Evolutionary conservation across 2,329 filamentous ascomycete species (phyloP).

Genomic region (Lasiodiplodia hormozganensis): DNA sequence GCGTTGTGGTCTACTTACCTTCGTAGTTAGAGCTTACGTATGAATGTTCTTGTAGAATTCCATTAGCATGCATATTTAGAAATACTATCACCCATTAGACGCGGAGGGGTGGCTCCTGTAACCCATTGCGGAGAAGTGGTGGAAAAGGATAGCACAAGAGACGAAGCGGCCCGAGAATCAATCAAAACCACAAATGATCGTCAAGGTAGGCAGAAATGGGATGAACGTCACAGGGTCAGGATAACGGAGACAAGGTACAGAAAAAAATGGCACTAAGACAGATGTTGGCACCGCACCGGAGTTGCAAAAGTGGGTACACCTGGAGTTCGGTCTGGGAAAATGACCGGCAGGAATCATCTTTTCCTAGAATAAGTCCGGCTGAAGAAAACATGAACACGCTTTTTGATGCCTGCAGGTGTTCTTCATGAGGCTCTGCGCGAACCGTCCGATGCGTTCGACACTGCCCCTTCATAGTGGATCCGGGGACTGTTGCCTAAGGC

Average conservation of each 20-base stretch:
- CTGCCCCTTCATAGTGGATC: slow-evolving; percentile 1
- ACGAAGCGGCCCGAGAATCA: too few species aligned
- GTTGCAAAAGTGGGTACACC: not conserved
- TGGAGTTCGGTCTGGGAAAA: not conserved
- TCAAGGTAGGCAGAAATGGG: too few species aligned
- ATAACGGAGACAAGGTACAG: too few species aligned
- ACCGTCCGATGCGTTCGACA: not conserved
- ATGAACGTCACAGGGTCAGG: too few species aligned
- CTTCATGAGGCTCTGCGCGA: not conserved
- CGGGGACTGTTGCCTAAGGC: not conserved
- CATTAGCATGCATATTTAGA: too few species aligned
- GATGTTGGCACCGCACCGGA: not conserved
- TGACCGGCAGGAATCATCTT: not conserved
- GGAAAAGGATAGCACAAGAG: not conserved
- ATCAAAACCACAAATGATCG: too few species aligned
- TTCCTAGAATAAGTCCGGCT: not conserved
- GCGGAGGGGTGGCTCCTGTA: not conserved
- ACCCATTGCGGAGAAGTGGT: not conserved
- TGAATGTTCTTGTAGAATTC: too few species aligned
- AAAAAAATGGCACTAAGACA: not conserved
- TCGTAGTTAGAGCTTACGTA: too few species aligned
- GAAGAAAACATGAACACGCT: not conserved
- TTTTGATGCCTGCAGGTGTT: not conserved
- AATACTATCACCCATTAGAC: too few species aligned
- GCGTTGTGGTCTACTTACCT: too few species aligned